Evolutionary conservation across 1,284 basidiomycete genomes (phyloP), one percentile per base, ranked within the genome.

Genomic region (Xanthoconium separans): DNA sequence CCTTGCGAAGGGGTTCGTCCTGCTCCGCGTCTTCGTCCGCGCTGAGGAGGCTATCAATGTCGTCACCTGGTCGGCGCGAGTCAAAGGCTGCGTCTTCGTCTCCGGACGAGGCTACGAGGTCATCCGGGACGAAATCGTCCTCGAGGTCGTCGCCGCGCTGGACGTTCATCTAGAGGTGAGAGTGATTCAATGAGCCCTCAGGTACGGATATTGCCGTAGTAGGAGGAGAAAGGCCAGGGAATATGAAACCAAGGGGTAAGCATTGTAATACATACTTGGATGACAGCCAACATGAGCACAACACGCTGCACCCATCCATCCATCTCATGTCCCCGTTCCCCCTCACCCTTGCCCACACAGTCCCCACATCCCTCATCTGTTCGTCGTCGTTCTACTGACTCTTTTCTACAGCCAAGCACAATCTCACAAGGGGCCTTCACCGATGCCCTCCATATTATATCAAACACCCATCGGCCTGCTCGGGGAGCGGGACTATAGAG

Each of bases 51-150:
- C 64, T 73, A 10, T 62, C 67, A 36, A 74, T 68, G 49, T 77
- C 75, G 24, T 77, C 77, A 8, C 65, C 72, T n/a, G 70, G 68
- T 6, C 59, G 62, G 44, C 73, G 76, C 9, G 68, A 60, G 50
- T 77, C 76, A n/a, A 75, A 67, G n/a, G 62, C 65, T 3, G 71
- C 70, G 18, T 79, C 80, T 39, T 82, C 84, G 16, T 80, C 82
- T 22, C 74, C 80, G 2, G 83, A 85, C 15, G 81, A 69, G 1
- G 81, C 83, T 1, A 89, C 79, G 22, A 82, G 73, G 47, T 87
- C 85, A 59, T 93, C 90, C 30, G 80, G 78, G 40, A 88, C 75
- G 65, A 89, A 90, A 63, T 92, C 88, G 64, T 93, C 90, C 42
- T 87, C 87, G 18, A 93, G 77, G 73, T 89, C 88, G 75, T 93